Evolutionary conservation across 176 grass and related monocot species (phyloP), one percentile per base, ranked within the genome.

Genomic region (Aegilops longissima): DNA sequence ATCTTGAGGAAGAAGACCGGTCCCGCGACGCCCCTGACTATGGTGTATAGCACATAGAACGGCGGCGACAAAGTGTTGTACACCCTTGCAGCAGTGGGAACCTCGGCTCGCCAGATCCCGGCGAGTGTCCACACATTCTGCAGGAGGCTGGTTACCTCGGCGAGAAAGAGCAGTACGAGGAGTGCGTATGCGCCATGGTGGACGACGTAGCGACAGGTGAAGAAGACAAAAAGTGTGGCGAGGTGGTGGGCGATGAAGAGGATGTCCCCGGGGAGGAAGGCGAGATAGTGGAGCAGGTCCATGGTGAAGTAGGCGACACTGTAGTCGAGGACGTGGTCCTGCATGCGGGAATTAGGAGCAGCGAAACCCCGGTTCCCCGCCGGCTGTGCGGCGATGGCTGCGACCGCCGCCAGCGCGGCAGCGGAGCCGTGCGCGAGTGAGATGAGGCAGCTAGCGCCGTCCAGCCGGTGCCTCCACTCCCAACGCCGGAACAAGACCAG

Each of bases 181-280:
- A 98, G 76, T 25, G 96, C 92, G 78, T 88, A 96, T 8, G 96
- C 96, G 66, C 96, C 93, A 29, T 98, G 96, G 63, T 75, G 87
- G 51, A 84, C 88, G 35, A 96, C 61, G 87, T 92, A 96, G 20
- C 96, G 96, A 74, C 96, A 98, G 33, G 96, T 96, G 73, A 94
- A 31, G 76, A 98, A 96, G 79, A 98, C 96, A 33, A 96, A 98
- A 73, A 98, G 96, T 30, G 93, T 98, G 42, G 96, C 96, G 70
- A 98, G 47, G 82, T 98, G 96, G 89, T 98, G 96, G 40, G 93
- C 96, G 86, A 98, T 94, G 82, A 96, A 98, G 81, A 98, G 96
- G 62, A 68, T 76, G 52, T 98, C 96, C 14, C 80, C 88, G 5
- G 96, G 96, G 51, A 93, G 84, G 61, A 98, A 92, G 62, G 93